These are phyloP conservation scores for Plenodomus tracheiphilus DNA, from an alignment of 2,329 filamentous ascomycete species.

Conservation along the genomic window DNA sequence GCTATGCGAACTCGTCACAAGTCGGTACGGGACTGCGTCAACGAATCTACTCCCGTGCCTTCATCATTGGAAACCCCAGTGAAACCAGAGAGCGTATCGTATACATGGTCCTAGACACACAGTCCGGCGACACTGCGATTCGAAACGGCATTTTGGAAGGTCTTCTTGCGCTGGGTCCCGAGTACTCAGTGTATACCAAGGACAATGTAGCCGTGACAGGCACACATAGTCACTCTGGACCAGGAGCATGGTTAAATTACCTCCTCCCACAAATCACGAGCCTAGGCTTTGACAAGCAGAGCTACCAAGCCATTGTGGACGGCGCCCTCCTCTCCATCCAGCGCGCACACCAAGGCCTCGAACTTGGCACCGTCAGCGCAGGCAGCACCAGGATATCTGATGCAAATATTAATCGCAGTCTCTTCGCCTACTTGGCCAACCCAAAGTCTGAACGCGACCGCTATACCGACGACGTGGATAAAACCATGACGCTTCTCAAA, in stretches of 20 bases:
- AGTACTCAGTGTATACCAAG: constrained; percentile 74
- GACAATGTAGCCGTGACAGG: constrained; percentile 88
- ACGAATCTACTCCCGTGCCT: constrained; percentile 84
- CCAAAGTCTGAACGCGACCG: constrained; percentile 71
- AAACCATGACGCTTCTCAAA: constrained; percentile 76
- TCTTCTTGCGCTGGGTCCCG: constrained; percentile 67
- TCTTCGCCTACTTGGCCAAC: constrained; percentile 86
- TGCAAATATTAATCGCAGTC: constrained; percentile 86
- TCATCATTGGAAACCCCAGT: constrained; percentile 75
- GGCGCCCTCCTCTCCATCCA: constrained; percentile 81
- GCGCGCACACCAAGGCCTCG: constrained; percentile 73
- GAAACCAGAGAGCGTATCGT: constrained; percentile 73
- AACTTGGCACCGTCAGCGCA: constrained; percentile 70
- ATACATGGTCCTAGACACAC: constrained; percentile 84
- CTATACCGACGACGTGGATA: constrained; percentile 72
- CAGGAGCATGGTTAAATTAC: constrained; percentile 93
- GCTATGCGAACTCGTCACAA: constrained; percentile 86
- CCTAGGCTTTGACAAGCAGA: constrained; percentile 82
- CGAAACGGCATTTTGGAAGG: constrained; percentile 83
- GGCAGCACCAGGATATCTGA: constrained; percentile 71
- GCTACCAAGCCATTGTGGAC: constrained; percentile 85
- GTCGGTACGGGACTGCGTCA: constrained; percentile 83
- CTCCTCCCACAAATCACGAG: constrained; percentile 88
- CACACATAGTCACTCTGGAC: constrained; percentile 90
- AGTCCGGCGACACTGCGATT: constrained; percentile 86